phyloP scores from a whole-genome alignment of 495 filamentous ascomycete genomes.

The Penicillium nucicola region DNA sequence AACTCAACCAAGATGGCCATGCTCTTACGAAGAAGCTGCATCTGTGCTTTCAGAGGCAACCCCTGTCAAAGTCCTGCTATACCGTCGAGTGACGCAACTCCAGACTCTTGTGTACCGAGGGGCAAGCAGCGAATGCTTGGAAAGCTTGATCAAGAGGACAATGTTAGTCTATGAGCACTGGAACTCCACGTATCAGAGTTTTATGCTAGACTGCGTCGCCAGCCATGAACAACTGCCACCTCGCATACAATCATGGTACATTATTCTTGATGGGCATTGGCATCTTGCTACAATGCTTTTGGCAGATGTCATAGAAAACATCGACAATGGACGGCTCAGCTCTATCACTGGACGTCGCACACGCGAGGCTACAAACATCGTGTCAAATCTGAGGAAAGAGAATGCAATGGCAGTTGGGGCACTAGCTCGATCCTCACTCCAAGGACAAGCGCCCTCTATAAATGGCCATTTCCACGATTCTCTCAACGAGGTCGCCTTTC shows the following conservation, averaged over 20 bases:
- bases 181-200: conserved; percentile 37
- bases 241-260: conserved; percentile 49
- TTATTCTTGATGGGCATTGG: conserved; percentile 46
- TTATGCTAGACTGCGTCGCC: conserved; percentile 41
- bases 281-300: conserved; percentile 44
- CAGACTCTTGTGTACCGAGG: conserved; percentile 37
- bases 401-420: conserved; percentile 34
- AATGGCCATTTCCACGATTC: conserved; percentile 20
- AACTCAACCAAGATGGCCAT: conserved; percentile 36
- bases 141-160: conserved; percentile 33
- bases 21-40: conserved; percentile 38
- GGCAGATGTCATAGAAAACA: conserved; percentile 40
- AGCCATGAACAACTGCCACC: conserved; percentile 37
- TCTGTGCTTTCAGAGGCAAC: conserved; percentile 38
- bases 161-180: conserved; percentile 42
- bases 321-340: conserved; percentile 29
- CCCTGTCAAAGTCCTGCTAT: conserved; percentile 48
- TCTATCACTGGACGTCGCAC: conserved; percentile 18
- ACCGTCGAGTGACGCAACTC: conserved; percentile 41
- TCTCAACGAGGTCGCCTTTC: conserved; percentile 31
- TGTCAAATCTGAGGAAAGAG: conserved; percentile 26
- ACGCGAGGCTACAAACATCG: conserved; percentile 23
- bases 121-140: conserved; percentile 20
- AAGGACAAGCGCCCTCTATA: conserved; percentile 8
- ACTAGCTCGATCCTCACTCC: conserved; percentile 32